Base-by-base conservation (phyloP, 176 grass and related monocot species). In the Guadua angustifolia region DNA sequence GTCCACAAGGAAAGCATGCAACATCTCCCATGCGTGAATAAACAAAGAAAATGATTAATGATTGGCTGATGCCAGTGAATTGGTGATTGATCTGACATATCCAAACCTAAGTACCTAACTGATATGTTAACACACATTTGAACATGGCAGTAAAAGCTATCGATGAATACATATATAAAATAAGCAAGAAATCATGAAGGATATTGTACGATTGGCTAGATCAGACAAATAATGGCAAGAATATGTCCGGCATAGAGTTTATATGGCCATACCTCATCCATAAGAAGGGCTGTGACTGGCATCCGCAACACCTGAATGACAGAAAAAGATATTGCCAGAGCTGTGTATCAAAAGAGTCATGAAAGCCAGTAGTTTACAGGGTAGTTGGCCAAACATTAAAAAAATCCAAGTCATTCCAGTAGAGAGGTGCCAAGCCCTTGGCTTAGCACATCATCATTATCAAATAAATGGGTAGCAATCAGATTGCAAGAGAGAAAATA, bases 221-320 rank as follows among this genome's bases (percentile, higher is more conserved):
- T 72, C 13, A 80, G 26, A 56, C 69, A 79, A 73, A 58, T 32
- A 66, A 3, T 33, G 36, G 45, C 17, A 22, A 3, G 26, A 79
- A 84, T 39, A 47, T 46, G 46, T 71, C 8, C 1, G 36, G 13
- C 47, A 38, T 43, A 38, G 22, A 80, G 55, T 16, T 78, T 33
- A 57, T 66, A 53, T 57, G 62, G 56, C 7, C 61, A 58, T 91
- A 97, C 95, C 92, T 93, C 77, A 74, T 98, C 91, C 68, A 89
- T 51, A 78, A 98, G 90, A 77, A 95, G 47, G 61, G 88, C 84
- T 85, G 77, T 13, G 10, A 95, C 84, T 80, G 91, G 93, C 92
- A 98, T 98, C 57, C 91, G 82, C 91, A 98, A 80, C 47, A 95
- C 95, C 95, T 95, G 81, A 75, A 88, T 51, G 53, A 82, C 38